These are phyloP conservation scores for Penicillium paneum DNA, from an alignment of 2,329 filamentous ascomycete species.

Conservation along the genomic window DNA sequence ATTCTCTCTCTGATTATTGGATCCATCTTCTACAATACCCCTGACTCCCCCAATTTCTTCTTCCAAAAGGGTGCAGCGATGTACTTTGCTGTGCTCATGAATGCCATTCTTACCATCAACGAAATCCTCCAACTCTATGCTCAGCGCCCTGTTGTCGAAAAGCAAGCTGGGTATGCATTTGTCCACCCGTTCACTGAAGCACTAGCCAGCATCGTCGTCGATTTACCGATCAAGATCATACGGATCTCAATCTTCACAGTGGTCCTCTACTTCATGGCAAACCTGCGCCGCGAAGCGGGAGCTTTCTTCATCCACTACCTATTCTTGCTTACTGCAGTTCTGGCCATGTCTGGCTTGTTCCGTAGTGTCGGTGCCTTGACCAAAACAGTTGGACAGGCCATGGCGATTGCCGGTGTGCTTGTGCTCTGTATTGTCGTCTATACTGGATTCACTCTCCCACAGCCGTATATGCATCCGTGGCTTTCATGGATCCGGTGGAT, in stretches of 20 bases:
- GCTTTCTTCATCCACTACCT: conserved; percentile 80
- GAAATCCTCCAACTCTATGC: conserved; percentile 43
- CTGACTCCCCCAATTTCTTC: conserved; percentile 63
- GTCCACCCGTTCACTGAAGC: conserved; percentile 26
- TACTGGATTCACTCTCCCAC: conserved; percentile 40
- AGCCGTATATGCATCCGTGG: conserved; percentile 49
- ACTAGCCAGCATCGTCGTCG: conserved; percentile 18
- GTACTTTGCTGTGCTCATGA: conserved; percentile 83
- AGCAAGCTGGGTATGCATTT: conserved; percentile 31
- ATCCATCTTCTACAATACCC: conserved; percentile 75
- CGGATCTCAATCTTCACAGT: conserved; percentile 74
- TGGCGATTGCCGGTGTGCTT: conserved; percentile 45
- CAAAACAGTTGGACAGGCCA: conserved; percentile 46
- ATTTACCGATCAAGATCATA: conserved; percentile 70
- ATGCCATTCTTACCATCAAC: conserved; percentile 61
- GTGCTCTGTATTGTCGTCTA: conserved; percentile 34
- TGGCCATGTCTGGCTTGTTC: conserved; percentile 55
- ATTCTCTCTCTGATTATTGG: conserved; percentile 72
- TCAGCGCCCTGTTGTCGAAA: conserved; percentile 28
- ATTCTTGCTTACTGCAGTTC: conserved; percentile 23
- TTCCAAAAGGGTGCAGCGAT: conserved; percentile 72
- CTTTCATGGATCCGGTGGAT: conserved; percentile 43
- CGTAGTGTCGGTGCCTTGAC: conserved; percentile 49
- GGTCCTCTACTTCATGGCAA: conserved; percentile 80
- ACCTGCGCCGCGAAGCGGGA: conserved; percentile 68